phyloP scores from a whole-genome alignment of 805 yeast genomes.

The Metschnikowia baotianmanensis region DNA sequence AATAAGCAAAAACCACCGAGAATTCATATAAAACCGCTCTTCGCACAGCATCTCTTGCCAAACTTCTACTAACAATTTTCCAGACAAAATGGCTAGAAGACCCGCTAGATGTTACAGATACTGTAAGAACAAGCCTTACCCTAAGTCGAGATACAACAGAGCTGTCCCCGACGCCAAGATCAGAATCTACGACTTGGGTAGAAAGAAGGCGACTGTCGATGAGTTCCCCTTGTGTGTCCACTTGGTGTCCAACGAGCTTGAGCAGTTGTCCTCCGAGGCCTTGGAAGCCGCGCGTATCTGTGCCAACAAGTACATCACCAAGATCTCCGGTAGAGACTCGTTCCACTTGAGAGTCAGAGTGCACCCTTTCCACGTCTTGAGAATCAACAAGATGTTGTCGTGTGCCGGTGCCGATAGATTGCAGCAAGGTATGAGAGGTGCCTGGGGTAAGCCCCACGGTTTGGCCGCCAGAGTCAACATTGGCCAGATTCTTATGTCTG shows the following conservation, averaged over 20 bases:
- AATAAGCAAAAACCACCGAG: conserved; percentile 4
- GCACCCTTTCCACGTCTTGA: conserved; percentile 99
- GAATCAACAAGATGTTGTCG: conserved; percentile 99
- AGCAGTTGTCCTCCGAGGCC: conserved; percentile 99
- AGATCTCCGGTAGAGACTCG: conserved; percentile 95
- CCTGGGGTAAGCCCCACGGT: conserved; percentile 99
- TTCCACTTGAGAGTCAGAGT: conserved; percentile 99
- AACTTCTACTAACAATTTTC: conserved; percentile 22
- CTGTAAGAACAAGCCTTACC: conserved; percentile 99
- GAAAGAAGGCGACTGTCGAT: conserved; percentile 99
- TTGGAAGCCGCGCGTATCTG: conserved; percentile 99
- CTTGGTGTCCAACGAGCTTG: conserved; percentile 98
- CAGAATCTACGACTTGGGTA: conserved; percentile 98
- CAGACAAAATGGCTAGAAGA: conserved; percentile 96
- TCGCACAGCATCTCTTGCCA: conserved; percentile 1
- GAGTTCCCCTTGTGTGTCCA: conserved; percentile 99
- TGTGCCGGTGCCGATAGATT: conserved; percentile 99
- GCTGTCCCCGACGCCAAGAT: conserved; percentile 99
- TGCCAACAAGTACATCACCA: conserved; percentile 99
- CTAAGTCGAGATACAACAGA: conserved; percentile 99
- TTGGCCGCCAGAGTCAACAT: conserved; percentile 98
- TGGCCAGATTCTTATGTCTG: conserved; percentile 97
- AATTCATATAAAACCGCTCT: background rate
- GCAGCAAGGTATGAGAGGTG: conserved; percentile 99
- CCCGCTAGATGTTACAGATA: conserved; percentile 99